Conservation (phyloP, 202 grass and related monocot genomes). For the Elaeis oleifera region DNA sequence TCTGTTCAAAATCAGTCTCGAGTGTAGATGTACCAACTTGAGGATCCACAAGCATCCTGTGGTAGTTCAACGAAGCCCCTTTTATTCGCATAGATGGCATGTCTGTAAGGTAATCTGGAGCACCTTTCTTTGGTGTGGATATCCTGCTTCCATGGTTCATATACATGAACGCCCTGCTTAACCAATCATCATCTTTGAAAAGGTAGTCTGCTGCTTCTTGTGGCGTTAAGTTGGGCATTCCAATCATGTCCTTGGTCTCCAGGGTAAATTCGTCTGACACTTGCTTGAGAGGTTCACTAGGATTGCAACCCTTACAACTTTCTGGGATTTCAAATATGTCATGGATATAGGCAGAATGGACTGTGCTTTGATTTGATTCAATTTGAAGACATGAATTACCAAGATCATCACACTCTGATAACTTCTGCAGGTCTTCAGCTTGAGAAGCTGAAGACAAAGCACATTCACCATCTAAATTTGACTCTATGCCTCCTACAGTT, state of each 20-base stretch:
- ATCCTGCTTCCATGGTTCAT: background rate
- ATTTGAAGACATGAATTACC: conserved; percentile 1
- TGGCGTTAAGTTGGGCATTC: conserved; percentile 13
- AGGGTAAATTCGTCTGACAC: background rate
- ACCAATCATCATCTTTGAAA: background rate
- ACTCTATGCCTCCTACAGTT: conserved; percentile 12
- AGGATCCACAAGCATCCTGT: conserved; percentile 18
- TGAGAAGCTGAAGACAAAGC: background rate
- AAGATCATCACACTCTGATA: background rate
- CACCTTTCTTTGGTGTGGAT: conserved; percentile 19
- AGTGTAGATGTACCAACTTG: conserved; percentile 25
- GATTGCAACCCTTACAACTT: conserved; percentile 10
- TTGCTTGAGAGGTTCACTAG: background rate
- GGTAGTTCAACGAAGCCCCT: conserved; percentile 31
- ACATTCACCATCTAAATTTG: conserved; percentile 1
- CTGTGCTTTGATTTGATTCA: conserved; percentile 23
- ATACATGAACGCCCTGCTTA: conserved; percentile 5
- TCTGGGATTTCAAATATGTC: conserved; percentile 48
- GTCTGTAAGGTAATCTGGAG: conserved; percentile 5
- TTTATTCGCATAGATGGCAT: conserved; percentile 31
- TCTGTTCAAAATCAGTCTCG: conserved; percentile 44
- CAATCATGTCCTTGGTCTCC: background rate
- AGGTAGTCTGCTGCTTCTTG: background rate
- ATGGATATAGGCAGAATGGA: conserved; percentile 21
- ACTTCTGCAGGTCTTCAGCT: background rate